These are phyloP conservation scores for Jacaranda mimosifolia DNA, from an alignment of 257 asterid species.

Conservation along the genomic window DNA sequence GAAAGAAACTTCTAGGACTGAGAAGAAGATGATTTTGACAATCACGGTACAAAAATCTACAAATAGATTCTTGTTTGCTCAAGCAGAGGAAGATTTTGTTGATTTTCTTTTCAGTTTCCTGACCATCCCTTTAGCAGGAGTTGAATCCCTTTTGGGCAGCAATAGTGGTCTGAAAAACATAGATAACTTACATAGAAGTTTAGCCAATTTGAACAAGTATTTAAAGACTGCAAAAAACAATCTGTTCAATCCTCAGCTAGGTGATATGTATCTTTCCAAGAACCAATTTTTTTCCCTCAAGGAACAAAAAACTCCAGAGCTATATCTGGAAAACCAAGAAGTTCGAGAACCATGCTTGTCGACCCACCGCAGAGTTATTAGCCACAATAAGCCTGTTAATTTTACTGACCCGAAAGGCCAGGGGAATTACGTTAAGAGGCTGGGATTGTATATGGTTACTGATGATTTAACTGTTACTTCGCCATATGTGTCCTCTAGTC, in stretches of 20 bases:
- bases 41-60: conserved; percentile 35
- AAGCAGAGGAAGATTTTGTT: conserved; percentile 30
- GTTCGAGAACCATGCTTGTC: too few species aligned
- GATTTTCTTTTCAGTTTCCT: conserved; percentile 35
- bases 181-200: conserved; percentile 31
- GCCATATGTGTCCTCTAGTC: not conserved
- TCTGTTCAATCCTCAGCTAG: conserved; percentile 28
- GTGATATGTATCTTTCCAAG: not conserved
- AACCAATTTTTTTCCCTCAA: conserved; percentile 5
- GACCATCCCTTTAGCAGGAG: conserved; percentile 31
- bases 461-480: conserved; percentile 37
- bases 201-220: not conserved
- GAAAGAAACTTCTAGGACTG: not conserved
- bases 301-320: not conserved
- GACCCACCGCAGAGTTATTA: not conserved
- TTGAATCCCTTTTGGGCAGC: conserved; percentile 4
- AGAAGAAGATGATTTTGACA: conserved; percentile 12
- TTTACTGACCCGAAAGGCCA: conserved; percentile 7
- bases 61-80: conserved; percentile 31
- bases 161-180: conserved; percentile 5
- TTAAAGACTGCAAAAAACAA: not conserved
- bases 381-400: not conserved
- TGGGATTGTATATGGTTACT: conserved; percentile 14
- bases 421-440: conserved; percentile 20
- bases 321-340: not conserved